Evolutionary conservation across 352 stramenopile genomes (phyloP), one percentile per base, ranked within the genome.

Genomic region (Elongisporangium prolatum): DNA sequence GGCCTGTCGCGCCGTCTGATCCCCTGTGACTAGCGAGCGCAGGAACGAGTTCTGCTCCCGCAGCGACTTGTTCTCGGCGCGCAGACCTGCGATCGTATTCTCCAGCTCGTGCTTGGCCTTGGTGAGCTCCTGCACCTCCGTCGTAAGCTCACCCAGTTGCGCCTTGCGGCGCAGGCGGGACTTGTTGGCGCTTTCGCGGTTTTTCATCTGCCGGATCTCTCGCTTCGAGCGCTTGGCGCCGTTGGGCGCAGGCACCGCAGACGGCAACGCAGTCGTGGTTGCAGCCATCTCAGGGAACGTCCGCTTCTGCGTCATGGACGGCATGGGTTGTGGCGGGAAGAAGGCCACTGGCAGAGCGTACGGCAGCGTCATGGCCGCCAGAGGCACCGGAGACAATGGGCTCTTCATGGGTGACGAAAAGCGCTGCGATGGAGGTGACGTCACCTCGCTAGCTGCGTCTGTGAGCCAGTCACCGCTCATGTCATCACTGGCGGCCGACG

Each of bases 181-280:
- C 61, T 86, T 86, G 75, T 93, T 93, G 57, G 84, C 84, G 56
- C 84, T 93, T 57, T 93, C 84, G 44, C 84, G 75, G 72, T 93
- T 93, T 61, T 93, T 93, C 84, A 93, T 93, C 64, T 91, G 76
- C 2, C 84, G 81, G 51, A 91, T 90, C 62, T 90, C 84, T 18
- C 81, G 75, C 73, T 91, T 93, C 5, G 82, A 88, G 21, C 88
- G 88, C 58, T 89, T 90, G 21, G 65, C 48, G 34, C 69, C 65
- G 38, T 67, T 54, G n/a, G 60, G 21, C 1, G 65, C 24, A 11
- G 69, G 17, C 3, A 59, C 25, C 0, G 68, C 63, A 4, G 53
- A 72, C 0, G 75, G 67, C 21, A 82, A 47, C 38, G 82, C 66
- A 2, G 7, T 17, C 6, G 34, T 17, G 34, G 34, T 13, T 4